Conservation (phyloP, 2,329 filamentous ascomycete genomes). For the Onygenales sp. region DNA sequence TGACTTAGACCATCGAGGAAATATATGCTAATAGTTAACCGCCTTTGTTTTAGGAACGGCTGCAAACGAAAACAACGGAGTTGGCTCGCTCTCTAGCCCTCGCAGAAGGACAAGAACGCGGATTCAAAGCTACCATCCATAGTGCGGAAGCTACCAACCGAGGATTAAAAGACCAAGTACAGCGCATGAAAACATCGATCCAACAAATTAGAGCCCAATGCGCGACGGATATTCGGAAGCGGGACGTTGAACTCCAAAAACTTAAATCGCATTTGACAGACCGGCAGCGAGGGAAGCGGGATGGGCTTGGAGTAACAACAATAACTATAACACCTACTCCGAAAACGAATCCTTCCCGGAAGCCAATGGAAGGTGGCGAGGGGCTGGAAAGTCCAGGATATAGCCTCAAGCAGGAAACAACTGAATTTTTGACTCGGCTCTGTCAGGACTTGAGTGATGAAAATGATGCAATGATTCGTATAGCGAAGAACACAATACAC, state of each 20-base stretch:
- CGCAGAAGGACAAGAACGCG: constrained; percentile 60
- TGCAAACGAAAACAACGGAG: constrained; percentile 47
- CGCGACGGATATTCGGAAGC: constrained; percentile 80
- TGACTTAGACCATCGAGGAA: background rate
- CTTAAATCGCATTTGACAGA: constrained; percentile 81
- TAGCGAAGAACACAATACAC: constrained; percentile 62
- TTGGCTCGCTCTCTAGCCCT: constrained; percentile 47
- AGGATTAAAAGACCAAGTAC: constrained; percentile 74
- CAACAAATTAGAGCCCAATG: constrained; percentile 79
- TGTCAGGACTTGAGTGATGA: constrained; percentile 81
- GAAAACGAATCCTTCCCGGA: constrained; percentile 18
- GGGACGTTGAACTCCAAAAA: constrained; percentile 78
- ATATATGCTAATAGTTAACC: constrained; percentile 2
- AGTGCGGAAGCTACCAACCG: constrained; percentile 65
- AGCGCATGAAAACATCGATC: constrained; percentile 66
- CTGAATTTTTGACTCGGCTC: constrained; percentile 77
- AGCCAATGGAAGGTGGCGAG: too few species aligned
- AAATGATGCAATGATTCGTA: constrained; percentile 68
- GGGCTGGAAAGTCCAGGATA: constrained; percentile 47
- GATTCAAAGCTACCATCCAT: constrained; percentile 59
- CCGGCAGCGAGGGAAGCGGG: constrained; percentile 49
- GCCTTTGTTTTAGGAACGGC: constrained; percentile 32
- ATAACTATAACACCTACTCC: constrained; percentile 36
- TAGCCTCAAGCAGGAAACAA: constrained; percentile 75
- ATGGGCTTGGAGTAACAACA: constrained; percentile 41